A percentile compares a stretch with the other conserved stretches of the same genome.
phyloP scores from a whole-genome alignment of 768 basidiomycete species.

The Lanmaoa rubissima region DNA sequence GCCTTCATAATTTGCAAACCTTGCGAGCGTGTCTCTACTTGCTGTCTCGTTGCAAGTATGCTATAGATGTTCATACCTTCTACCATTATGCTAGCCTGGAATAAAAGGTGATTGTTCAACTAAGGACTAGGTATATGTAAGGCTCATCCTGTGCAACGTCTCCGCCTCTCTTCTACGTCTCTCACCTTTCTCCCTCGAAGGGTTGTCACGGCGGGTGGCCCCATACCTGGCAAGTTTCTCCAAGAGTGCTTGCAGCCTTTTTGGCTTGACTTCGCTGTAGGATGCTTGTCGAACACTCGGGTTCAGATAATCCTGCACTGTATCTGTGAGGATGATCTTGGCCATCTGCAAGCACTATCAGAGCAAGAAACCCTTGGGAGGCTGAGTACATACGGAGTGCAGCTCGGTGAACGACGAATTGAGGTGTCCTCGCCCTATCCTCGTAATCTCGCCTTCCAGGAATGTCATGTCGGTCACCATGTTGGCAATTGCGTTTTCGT shows the following conservation, averaged over 20 bases:
- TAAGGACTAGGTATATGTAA: conserved; percentile 15
- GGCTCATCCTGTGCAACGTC: conserved; percentile 58
- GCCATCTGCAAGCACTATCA: conserved; percentile 48
- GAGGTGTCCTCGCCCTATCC: conserved; percentile 70
- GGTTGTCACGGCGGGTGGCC: conserved; percentile 53
- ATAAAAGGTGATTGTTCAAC: conserved; percentile 7
- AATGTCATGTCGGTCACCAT: conserved; percentile 85
- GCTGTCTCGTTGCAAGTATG: conserved; percentile 15
- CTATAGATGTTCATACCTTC: conserved; percentile 20
- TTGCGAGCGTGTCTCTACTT: conserved; percentile 5
- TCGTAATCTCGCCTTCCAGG: conserved; percentile 80
- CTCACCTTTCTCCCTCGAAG: conserved; percentile 65
- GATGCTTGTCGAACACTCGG: conserved; percentile 66
- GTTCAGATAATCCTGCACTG: conserved; percentile 77
- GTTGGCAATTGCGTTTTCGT: conserved; percentile 87
- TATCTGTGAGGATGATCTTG: conserved; percentile 69
- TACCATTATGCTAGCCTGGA: conserved; percentile 2
- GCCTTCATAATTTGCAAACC: conserved; percentile 6
- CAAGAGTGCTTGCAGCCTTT: conserved; percentile 67
- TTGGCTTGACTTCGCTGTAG: conserved; percentile 65
- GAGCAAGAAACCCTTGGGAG: neutral
- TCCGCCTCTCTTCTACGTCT: conserved; percentile 77
- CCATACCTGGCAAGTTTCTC: conserved; percentile 79
- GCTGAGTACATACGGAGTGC: conserved; percentile 54
- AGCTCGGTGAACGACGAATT: conserved; percentile 75